A percentile compares a stretch with the other conserved stretches of the same genome.
Evolutionary conservation across 805 yeast species (phyloP).

Genomic region (Hanseniaspora guilliermondii): DNA sequence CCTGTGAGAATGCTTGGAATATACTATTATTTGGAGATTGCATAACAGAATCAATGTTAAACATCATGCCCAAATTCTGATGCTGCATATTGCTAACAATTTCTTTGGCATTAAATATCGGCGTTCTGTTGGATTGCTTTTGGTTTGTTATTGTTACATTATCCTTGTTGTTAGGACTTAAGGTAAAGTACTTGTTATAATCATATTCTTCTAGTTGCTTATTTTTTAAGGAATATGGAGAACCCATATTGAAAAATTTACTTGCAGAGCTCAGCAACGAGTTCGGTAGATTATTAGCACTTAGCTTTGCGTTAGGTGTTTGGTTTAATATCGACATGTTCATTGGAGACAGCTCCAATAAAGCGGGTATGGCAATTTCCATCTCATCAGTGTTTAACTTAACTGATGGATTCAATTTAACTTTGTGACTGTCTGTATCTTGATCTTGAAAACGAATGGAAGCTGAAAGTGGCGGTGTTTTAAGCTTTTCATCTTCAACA

Average conservation of each 20-base stretch:
- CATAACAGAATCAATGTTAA: conserved; percentile 11
- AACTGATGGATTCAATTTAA: background rate
- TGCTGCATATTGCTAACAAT: background rate
- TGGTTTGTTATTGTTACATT: conserved; percentile 11
- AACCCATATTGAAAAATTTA: conserved; percentile 10
- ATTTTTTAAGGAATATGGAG: conserved; percentile 2
- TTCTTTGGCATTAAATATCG: background rate
- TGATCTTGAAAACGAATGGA: background rate
- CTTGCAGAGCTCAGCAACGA: conserved; percentile 4
- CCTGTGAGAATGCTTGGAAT: conserved; percentile 13
- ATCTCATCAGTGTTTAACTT: conserved; percentile 8
- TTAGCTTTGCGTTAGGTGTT: conserved; percentile 8
- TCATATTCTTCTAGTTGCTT: conserved; percentile 10
- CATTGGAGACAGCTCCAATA: conserved; percentile 11
- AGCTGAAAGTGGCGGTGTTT: conserved; percentile 8
- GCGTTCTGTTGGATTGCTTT: background rate
- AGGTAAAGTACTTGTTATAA: conserved; percentile 5
- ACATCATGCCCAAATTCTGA: conserved; percentile 7
- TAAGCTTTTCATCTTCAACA: background rate
- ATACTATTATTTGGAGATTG: conserved; percentile 12
- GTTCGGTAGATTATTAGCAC: background rate
- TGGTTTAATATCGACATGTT: conserved; percentile 7
- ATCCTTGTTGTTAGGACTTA: conserved; percentile 11
- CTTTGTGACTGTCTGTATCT: background rate
- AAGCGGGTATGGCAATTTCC: conserved; percentile 7